Conservation (phyloP, 176 grass and related monocot genomes). For the Hordeum vulgare region DNA sequence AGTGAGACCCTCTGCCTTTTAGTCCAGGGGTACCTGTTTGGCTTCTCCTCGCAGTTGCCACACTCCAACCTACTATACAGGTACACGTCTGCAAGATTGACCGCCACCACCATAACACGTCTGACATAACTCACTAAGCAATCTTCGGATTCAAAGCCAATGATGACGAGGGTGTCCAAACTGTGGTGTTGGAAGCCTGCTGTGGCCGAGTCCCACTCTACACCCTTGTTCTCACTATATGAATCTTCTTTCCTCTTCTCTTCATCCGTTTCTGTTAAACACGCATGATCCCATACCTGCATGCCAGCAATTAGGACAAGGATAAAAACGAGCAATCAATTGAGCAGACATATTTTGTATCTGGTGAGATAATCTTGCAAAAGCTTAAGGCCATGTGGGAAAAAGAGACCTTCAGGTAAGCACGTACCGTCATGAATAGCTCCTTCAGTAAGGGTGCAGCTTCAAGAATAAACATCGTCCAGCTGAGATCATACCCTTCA, state of each 20-base stretch:
- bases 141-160: background rate
- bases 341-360: background rate
- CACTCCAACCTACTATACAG: background rate
- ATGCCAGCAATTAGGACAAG: background rate
- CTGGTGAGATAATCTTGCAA: background rate
- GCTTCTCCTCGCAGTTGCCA: background rate
- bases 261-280: background rate
- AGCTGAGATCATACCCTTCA: background rate
- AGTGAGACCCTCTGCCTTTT: background rate
- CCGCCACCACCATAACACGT: background rate
- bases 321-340: background rate
- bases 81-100: background rate
- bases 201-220: background rate
- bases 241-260: background rate
- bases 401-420: background rate
- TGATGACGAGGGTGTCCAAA: background rate
- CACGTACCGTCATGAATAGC: background rate
- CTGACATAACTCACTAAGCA: background rate
- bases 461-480: background rate
- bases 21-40: background rate
- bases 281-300: background rate
- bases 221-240: background rate
- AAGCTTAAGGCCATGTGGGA: background rate
- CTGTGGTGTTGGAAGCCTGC: background rate
- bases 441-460: background rate